Base-by-base conservation (phyloP, 805 yeast species). In the Candida piceae region DNA sequence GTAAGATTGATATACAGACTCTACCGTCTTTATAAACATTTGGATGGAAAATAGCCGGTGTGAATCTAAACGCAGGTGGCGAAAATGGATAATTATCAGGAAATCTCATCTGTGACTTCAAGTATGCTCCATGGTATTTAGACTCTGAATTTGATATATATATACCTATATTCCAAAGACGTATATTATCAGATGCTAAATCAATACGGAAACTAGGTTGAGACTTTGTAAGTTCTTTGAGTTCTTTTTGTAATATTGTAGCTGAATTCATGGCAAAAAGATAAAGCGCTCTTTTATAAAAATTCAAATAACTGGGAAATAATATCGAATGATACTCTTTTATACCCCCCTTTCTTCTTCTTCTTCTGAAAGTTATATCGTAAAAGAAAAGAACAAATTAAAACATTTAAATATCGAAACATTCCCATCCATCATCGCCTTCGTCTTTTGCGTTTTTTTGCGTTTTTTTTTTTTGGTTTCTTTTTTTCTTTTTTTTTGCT, bases 1-100 rank as follows among this genome's bases (percentile, higher is more conserved):
- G 98, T 46, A 93, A 68, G 34, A 93, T 93, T 12, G 96, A 86
- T 34, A 93, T 93, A 60, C 98, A 93, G 4, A 93, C 98, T 17
- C 86, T 86, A 3, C 98, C 98, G 55, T 89, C 95, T 34, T 86
- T 75, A 64, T 90, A 90, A 38, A 90, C 95, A 59, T 90, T 90
- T 18, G 97, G 97, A 55, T 90, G 97, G 64, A 79, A 89, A 49
- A 90, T 85, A 29, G 95, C 82, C 11, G 97, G 96, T 7, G 90
- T 81, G 69, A 90, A 90, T 50, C 94, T 71, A 66, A 88, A 90
- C 25, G 83, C 77, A 29, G 97, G 98, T 20, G 98, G 98, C 16
- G 85, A 69, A 57, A 76, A 90, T 4, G 97, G 98, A 64, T 81
- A 90, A 60, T 88, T 95, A 16, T 69, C 63, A 5, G 97, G 97